A percentile compares a stretch with the other conserved stretches of the same genome.
Conservation (phyloP, 345 rosid genomes). For the Rhodamnia argentea region DNA sequence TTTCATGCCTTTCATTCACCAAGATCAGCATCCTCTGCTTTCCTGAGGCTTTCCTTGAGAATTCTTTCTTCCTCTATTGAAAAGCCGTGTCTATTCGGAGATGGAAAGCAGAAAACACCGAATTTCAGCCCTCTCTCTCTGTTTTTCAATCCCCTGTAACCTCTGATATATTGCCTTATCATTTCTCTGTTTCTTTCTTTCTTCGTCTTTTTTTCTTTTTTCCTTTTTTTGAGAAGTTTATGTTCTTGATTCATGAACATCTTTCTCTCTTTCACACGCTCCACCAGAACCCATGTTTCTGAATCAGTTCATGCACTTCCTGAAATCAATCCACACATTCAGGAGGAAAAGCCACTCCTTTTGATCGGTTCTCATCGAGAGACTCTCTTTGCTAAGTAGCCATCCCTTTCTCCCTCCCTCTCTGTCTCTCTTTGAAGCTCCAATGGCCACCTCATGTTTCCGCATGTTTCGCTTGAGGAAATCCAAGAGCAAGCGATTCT, state of each 20-base stretch:
- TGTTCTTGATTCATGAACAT: conserved; percentile 1
- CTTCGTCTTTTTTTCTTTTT: neutral
- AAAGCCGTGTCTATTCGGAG: neutral
- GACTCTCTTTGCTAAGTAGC: conserved; percentile 3
- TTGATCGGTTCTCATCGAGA: conserved; percentile 16
- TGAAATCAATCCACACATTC: conserved; percentile 90
- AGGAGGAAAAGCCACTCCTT: conserved; percentile 49
- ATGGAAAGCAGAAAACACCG: conserved; percentile 20
- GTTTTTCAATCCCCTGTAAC: neutral
- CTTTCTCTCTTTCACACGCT: neutral
- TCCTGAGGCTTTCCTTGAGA: neutral
- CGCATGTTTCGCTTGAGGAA: conserved; percentile 54
- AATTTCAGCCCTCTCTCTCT: neutral
- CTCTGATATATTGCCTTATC: neutral
- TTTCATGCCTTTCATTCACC: neutral
- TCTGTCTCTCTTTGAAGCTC: neutral
- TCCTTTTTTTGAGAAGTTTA: neutral
- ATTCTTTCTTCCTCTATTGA: neutral
- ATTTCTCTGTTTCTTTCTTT: neutral
- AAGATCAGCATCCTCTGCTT: neutral
- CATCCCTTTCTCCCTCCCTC: neutral
- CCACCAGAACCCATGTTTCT: conserved; percentile 61
- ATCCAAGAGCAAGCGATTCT: conserved; percentile 32
- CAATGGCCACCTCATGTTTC: conserved; percentile 74
- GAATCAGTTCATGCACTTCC: conserved; percentile 96